Evolutionary conservation across 495 filamentous ascomycete genomes (phyloP).

Genomic region (Podospora bellae-mahoneyi): DNA sequence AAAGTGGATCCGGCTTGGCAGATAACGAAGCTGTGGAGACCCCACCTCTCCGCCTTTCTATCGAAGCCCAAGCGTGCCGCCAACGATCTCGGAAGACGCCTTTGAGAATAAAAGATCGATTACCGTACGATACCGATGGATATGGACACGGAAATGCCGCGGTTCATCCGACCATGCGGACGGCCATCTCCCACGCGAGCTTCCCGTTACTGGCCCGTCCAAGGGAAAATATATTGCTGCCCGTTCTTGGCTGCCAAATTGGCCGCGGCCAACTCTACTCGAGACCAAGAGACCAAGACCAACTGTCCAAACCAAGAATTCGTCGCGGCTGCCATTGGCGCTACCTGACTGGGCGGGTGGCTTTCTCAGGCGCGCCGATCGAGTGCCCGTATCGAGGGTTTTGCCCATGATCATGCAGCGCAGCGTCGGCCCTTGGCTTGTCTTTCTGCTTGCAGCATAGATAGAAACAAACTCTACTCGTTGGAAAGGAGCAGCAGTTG

Average conservation of each 20-base stretch:
- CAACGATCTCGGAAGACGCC: conserved; percentile 3
- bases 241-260: neutral
- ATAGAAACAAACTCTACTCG: too few relatives aligned
- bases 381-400: conserved; percentile 2
- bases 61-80: conserved; percentile 4
- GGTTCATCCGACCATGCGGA: conserved; percentile 5
- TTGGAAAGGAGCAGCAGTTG: too few relatives aligned
- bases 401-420: neutral
- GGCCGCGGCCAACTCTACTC: neutral
- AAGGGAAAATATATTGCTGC: neutral
- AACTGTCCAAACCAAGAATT: neutral
- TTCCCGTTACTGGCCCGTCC: neutral
- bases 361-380: conserved; percentile 1
- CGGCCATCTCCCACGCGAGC: neutral
- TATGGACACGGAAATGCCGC: conserved; percentile 5
- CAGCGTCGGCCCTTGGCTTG: neutral
- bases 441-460: neutral
- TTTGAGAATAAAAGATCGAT: neutral
- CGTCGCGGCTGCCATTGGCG: neutral
- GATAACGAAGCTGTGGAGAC: conserved; percentile 2
- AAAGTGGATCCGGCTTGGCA: neutral
- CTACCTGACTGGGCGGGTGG: neutral
- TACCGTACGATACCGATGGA: neutral
- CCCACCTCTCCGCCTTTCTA: conserved; percentile 2
- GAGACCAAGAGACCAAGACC: neutral